Evolutionary conservation across 2,329 filamentous ascomycete species (phyloP), one percentile per base, ranked within the genome.

Genomic region (Fusarium sp.): DNA sequence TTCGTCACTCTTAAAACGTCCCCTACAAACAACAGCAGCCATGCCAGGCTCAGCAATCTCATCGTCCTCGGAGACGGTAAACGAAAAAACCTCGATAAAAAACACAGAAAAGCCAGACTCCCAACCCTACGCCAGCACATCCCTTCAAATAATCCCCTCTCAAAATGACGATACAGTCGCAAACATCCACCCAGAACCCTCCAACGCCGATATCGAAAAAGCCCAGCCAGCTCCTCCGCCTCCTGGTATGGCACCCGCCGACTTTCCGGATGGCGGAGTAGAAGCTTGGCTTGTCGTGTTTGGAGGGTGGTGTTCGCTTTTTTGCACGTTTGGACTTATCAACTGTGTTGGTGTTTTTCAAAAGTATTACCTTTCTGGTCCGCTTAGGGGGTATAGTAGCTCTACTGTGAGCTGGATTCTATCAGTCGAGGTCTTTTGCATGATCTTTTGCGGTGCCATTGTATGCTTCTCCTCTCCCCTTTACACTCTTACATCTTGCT

Each of bases 361-460:
- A 79, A 83, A 85, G 46, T 90, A 91, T 79, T 92, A 91, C 70
- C 81, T 89, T 65, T 76, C 76, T 8, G 82, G 85, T 14, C 85
- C 86, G 31, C 80, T 92, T 29, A 80, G 71, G 14, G 61, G 84
- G 5, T 87, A 89, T 69, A 83, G 84, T 4, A 79, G 86, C 7
- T 89, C 87, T 62, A 83, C 86, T 1, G 83, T 92, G 36, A 85
- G 89, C 60, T 92, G 90, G 90, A 91, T 92, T 72, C 82, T 87
- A 11, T 89, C 88, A 7, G 78, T 88, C 27, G 85, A 91, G 76
- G 80, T 86, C 16, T 90, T 84, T 62, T 76, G 82, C 66, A 83
- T 84, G 81, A 79, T 87, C 57, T 84, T 88, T 71, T 84, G 89
- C 82, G 88, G 87, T 62, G 80, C 82, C 9, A 70, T 84, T 16